Conservation (phyloP, 805 yeast species). For the Sungouiella blattae region DNA sequence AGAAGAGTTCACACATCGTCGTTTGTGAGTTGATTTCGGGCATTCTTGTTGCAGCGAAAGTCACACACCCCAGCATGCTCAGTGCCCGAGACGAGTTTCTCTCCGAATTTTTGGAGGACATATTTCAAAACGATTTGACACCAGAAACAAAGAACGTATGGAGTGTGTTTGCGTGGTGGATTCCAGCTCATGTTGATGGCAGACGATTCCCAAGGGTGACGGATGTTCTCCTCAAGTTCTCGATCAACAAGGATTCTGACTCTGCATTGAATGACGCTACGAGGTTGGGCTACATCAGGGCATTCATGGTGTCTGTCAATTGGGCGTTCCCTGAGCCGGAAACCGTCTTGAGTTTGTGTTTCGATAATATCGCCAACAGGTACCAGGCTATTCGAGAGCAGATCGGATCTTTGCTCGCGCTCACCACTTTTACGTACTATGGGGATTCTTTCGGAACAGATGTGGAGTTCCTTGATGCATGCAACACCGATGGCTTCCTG, state of each 20-base stretch:
- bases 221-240: constrained; percentile 43
- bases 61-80: constrained; percentile 31
- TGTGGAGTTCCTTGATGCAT: constrained; percentile 37
- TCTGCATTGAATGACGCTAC: constrained; percentile 66
- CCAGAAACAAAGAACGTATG: constrained; percentile 75
- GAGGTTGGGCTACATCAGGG: constrained; percentile 51
- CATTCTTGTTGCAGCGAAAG: constrained; percentile 48
- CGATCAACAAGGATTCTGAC: constrained; percentile 47
- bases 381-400: constrained; percentile 70
- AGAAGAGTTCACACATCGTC: constrained; percentile 73
- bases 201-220: constrained; percentile 61
- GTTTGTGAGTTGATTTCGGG: constrained; percentile 70
- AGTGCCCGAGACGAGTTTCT: constrained; percentile 45
- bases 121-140: constrained; percentile 57
- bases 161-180: constrained; percentile 74
- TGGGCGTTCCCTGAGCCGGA: constrained; percentile 56
- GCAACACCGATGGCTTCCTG: constrained; percentile 13
- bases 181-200: constrained; percentile 60
- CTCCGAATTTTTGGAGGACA: constrained; percentile 37
- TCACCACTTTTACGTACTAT: constrained; percentile 39
- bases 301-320: constrained; percentile 46
- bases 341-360: constrained; percentile 39
- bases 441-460: constrained; percentile 40
- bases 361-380: constrained; percentile 56
- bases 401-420: constrained; percentile 58